phyloP scores from a whole-genome alignment of 768 basidiomycete species.

The Boletus patriciae region DNA sequence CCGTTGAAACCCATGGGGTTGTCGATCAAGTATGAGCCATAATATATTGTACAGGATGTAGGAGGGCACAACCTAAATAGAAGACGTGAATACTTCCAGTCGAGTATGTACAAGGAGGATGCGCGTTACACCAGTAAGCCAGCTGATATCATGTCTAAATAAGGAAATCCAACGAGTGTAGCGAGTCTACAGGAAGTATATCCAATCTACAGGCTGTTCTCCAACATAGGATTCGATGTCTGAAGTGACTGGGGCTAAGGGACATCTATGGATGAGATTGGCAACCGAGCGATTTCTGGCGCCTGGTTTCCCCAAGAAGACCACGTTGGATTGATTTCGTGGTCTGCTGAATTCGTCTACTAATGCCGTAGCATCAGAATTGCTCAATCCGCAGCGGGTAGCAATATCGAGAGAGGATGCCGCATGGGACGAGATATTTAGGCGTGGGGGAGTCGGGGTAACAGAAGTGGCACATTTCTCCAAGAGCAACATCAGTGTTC shows the following conservation, averaged over 20 bases:
- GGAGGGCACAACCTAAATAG: too few relatives aligned
- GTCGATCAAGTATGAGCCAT: too few relatives aligned
- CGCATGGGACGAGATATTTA: background rate
- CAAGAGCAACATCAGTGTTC: background rate
- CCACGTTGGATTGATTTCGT: slow-evolving; percentile 20
- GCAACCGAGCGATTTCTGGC: slow-evolving; percentile 35
- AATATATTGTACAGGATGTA: too few relatives aligned
- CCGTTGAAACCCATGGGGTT: too few relatives aligned
- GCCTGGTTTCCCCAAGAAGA: slow-evolving; percentile 36
- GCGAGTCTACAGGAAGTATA: too few relatives aligned
- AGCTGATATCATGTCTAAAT: too few relatives aligned
- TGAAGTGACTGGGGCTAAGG: background rate
- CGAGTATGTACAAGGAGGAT: too few relatives aligned
- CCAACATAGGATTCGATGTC: too few relatives aligned
- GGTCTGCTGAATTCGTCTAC: background rate
- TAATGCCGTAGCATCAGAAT: background rate
- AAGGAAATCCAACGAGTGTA: too few relatives aligned
- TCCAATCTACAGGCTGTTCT: too few relatives aligned
- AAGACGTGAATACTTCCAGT: too few relatives aligned
- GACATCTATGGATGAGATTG: background rate
- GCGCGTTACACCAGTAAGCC: too few relatives aligned
- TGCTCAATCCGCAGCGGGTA: background rate
- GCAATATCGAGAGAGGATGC: background rate
- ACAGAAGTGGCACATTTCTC: background rate
- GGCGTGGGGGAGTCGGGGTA: background rate